phyloP scores from a whole-genome alignment of 768 basidiomycete species.

The Punctularia strigosozonata region DNA sequence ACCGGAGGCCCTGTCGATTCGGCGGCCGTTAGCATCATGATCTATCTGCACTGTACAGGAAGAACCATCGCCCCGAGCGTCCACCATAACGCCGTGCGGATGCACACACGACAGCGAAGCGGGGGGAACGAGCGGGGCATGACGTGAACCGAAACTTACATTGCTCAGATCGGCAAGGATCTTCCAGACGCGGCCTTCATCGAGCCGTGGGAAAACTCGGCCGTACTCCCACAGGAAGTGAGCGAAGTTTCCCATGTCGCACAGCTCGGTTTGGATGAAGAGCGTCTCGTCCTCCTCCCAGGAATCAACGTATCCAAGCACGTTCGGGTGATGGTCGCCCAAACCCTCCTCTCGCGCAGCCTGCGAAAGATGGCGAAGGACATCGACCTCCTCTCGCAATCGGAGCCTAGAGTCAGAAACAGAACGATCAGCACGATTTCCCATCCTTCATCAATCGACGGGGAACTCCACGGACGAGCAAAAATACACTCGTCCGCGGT shows the following conservation, averaged over 20 bases:
- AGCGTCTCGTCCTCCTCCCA: slow-evolving; percentile 90
- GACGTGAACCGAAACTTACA: slow-evolving; percentile 35
- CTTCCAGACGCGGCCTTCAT: slow-evolving; percentile 95
- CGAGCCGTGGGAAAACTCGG: slow-evolving; percentile 67
- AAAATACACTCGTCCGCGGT: no score
- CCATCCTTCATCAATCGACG: no score
- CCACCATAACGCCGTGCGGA: no score
- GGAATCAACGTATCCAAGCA: slow-evolving; percentile 82
- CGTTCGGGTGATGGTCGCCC: slow-evolving; percentile 53
- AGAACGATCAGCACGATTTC: no score
- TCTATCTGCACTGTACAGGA: slow-evolving; percentile 19
- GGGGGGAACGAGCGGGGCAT: slow-evolving; percentile 8
- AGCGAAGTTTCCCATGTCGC: slow-evolving; percentile 85
- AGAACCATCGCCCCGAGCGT: no score
- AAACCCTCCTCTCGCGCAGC: no score
- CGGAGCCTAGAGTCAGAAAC: slow-evolving; percentile 44
- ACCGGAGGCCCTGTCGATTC: slow-evolving; percentile 56
- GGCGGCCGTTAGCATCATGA: slow-evolving; percentile 3
- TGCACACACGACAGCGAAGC: slow-evolving; percentile 17
- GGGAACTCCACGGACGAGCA: no score
- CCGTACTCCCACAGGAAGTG: slow-evolving; percentile 91
- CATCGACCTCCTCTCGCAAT: slow-evolving; percentile 88
- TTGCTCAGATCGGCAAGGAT: slow-evolving; percentile 81
- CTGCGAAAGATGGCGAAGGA: slow-evolving; percentile 65
- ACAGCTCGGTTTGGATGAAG: slow-evolving; percentile 91